Evolutionary conservation across 2,329 filamentous ascomycete species (phyloP), one percentile per base, ranked within the genome.

Genomic region (Hypocreales sp.): DNA sequence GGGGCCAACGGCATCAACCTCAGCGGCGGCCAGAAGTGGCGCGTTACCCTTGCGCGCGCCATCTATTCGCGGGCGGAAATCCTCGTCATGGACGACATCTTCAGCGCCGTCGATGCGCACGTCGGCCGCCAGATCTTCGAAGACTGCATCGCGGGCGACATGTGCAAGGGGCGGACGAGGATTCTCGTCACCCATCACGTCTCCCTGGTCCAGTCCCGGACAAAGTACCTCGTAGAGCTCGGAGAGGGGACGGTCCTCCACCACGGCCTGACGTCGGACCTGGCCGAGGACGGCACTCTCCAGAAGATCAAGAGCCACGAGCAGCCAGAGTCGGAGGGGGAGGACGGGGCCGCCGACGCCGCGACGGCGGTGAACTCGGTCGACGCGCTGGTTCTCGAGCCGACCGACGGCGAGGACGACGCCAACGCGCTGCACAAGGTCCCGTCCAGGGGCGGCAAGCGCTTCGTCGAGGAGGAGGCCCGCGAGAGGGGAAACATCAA

Each of bases 1-100:
- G 82, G 82, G 8, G 78, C 79, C 3, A 86, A 87, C 35, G 82
- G 82, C 6, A 80, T 90, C 39, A 86, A 87, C 39, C 58, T 92
- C 6, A 83, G 76, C 34, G 82, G 83, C 35, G 83, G 82, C 0
- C 82, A 92, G 49, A 73, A 80, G 42, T 86, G 81, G 78, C 68
- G 82, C 28, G 66, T 90, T 18, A 81, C 79, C 1, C 72, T 92
- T 38, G 82, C 81, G 2, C 63, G 82, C 25, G 80, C 81, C 1
- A 59, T 90, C 12, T 90, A 90, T 48, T 86, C 79, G 2, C 64
- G 80, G 10, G 79, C 79, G 1, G 74, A 77, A 1, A 74, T 84
- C 35, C 56, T 92, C 5, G 58, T 90, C 12, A 61, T 90, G 40
- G 82, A 92, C 46, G 82, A 92, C 42, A 80, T 87, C 22, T 86